Percentiles rank a stretch among this genome's conserved stretches.
Evolutionary conservation across 192 early-diverging fungal species (phyloP).

Genomic region (Rhizophagus sp.): DNA sequence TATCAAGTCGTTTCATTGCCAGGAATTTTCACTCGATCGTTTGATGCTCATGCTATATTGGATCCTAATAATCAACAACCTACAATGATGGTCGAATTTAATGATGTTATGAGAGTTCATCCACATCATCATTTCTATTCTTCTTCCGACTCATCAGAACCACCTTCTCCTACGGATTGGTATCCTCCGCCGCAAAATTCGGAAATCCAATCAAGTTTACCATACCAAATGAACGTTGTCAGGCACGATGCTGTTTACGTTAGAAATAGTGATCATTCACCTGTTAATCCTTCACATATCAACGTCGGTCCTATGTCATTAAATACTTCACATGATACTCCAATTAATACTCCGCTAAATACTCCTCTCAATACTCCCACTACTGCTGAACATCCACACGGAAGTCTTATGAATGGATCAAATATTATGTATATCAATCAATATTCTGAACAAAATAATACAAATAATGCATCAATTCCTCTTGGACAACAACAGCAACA

Average conservation of each 20-base stretch:
- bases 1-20: constrained; percentile 40
- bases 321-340: not conserved
- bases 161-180: constrained; percentile 16
- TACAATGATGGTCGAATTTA: constrained; percentile 15
- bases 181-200: not conserved
- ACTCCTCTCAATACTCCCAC: constrained; percentile 10
- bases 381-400: not conserved
- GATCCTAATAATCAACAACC: constrained; percentile 11
- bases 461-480: not conserved
- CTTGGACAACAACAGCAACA: not conserved
- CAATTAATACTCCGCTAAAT: not conserved
- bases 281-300: not conserved
- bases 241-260: constrained; percentile 25
- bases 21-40: constrained; percentile 33
- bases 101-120: not conserved
- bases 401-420: constrained; percentile 8
- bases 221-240: constrained; percentile 10
- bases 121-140: not conserved
- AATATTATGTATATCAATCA: constrained; percentile 7
- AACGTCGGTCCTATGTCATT: not conserved
- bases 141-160: constrained; percentile 14
- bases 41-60: not conserved
- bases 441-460: constrained; percentile 5
- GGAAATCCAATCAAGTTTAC: not conserved
- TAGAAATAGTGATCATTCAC: not conserved